Evolutionary conservation across 2,329 filamentous ascomycete genomes (phyloP), one percentile per base, ranked within the genome.

Genomic region (Claviceps africana): DNA sequence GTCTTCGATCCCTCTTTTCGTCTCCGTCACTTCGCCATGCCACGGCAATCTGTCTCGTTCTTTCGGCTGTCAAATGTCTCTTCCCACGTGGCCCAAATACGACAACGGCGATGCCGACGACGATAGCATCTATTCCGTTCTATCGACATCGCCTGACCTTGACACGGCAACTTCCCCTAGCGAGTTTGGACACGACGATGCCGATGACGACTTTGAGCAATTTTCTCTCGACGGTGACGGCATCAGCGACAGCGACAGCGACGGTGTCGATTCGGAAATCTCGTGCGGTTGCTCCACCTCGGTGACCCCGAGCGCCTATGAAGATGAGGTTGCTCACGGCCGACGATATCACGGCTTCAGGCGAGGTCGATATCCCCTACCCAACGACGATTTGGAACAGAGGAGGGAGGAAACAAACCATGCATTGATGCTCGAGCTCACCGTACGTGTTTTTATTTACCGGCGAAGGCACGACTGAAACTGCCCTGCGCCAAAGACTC

Each of bases 351-450:
- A 75, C 57, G 64, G 65, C 33, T 75, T 68, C 56, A 65, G 66
- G 47, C 61, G 68, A 39, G 69, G 69, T 37, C 62, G 67, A n/a
- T 75, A 74, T 53, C 71, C 72, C 2, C 60, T 75, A 19, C 71
- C 72, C 3, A 75, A 76, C 52, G 71, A 75, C 55, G 64, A 68
- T 33, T 56, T 59, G 9, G 74, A 76, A 59, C 71, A 74, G 56
- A 64, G 66, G 22, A 66, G 72, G 10, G 70, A 76, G 53, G 69
- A 75, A 42, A 64, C 70, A 52, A 70, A 70, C 53, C 74, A 77
- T 54, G 61, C 62, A 11, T 60, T 72, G 55, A 71, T 77, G 60
- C 64, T 71, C 4, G 66, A 78, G 53, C 54, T 74, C 31, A 67
- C 65, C 30, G 67, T 70, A 54, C 11, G 58, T 58, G 28, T 19